These are phyloP conservation scores for Leptographium radiaticola DNA, from an alignment of 2,329 filamentous ascomycete genomes.

Conservation along the genomic window DNA sequence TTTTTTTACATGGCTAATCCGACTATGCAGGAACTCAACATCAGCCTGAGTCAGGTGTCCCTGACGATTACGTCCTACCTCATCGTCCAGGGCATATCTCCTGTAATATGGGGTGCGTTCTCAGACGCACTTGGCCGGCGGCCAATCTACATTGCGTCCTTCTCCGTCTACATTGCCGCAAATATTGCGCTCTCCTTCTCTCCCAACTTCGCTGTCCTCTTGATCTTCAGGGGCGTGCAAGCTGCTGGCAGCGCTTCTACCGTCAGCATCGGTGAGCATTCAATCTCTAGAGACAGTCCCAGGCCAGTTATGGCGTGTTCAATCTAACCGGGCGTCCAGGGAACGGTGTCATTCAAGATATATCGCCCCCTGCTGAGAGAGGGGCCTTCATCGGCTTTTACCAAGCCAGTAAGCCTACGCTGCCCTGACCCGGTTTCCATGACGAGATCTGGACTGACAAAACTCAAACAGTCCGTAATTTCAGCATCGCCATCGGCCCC, in stretches of 20 bases:
- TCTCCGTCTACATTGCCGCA: background rate
- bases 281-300: background rate
- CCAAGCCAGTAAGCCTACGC: background rate
- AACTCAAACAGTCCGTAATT: background rate
- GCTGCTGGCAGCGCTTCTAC: constrained; percentile 1
- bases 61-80: constrained; percentile 1
- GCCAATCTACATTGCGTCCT: constrained; percentile 1
- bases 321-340: background rate
- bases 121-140: background rate
- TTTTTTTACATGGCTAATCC: background rate
- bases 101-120: constrained; percentile 1
- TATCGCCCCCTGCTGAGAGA: background rate
- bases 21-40: background rate
- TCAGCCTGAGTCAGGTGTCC: background rate
- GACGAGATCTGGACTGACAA: background rate
- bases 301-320: no score
- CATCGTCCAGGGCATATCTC: background rate
- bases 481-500: constrained; percentile 1
- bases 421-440: background rate
- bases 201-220: background rate
- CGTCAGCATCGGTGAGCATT: background rate
- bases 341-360: constrained; percentile 1
- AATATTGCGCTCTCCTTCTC: constrained; percentile 1
- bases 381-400: constrained; percentile 1
- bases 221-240: background rate